These are phyloP conservation scores for Xerocomellus dryophilus DNA, from an alignment of 768 basidiomycete species.

Conservation along the genomic window DNA sequence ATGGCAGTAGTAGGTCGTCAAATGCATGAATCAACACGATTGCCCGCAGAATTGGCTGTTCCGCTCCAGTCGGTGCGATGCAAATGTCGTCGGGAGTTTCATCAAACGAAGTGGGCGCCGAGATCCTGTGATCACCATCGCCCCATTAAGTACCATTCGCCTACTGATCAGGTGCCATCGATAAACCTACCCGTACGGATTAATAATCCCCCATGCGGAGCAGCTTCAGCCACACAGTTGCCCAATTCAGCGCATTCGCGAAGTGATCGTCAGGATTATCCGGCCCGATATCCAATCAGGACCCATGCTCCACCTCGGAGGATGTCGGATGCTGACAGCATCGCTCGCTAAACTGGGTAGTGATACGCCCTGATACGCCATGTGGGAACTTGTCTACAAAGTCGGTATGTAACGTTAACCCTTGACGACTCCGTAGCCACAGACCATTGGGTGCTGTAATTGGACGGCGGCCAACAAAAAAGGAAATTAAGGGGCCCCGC, in stretches of 20 bases:
- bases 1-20: constrained; percentile 8
- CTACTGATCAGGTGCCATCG: constrained; percentile 20
- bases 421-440: constrained; percentile 9
- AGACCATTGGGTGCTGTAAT: constrained; percentile 6
- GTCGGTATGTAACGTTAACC: constrained; percentile 9
- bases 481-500: constrained; percentile 19
- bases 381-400: constrained; percentile 13
- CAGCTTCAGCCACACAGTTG: constrained; percentile 14
- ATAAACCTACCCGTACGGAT: constrained; percentile 21
- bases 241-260: constrained; percentile 24
- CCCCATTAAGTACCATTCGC: constrained; percentile 12
- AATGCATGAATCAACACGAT: constrained; percentile 24
- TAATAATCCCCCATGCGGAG: constrained; percentile 26
- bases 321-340: constrained; percentile 27
- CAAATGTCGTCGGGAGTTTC: constrained; percentile 9
- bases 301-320: constrained; percentile 17
- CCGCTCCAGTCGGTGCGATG: constrained; percentile 26
- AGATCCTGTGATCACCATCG: constrained; percentile 18
- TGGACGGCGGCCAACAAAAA: neutral
- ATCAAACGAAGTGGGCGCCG: constrained; percentile 5
- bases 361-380: constrained; percentile 26
- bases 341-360: constrained; percentile 5
- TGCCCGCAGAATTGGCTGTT: constrained; percentile 15
- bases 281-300: constrained; percentile 24
- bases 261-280: constrained; percentile 33